phyloP scores from a whole-genome alignment of 495 filamentous ascomycete genomes.

The Penicillium crystallinum region DNA sequence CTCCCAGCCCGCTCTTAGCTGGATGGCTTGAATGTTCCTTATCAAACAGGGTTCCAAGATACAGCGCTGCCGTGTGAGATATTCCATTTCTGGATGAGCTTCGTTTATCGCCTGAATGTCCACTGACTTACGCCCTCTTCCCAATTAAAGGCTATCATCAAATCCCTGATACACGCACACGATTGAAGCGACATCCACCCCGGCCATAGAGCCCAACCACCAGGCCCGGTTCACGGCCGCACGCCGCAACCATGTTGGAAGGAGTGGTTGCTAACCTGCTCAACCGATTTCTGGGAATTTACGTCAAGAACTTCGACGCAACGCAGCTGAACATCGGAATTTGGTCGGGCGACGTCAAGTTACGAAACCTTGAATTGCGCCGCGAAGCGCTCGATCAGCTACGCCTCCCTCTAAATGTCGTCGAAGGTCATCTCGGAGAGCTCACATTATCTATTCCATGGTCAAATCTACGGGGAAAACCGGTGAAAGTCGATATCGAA shows the following conservation, averaged over 20 bases:
- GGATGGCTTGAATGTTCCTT: constrained; percentile 29
- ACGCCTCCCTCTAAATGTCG: constrained; percentile 89
- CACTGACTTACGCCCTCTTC: constrained; percentile 6
- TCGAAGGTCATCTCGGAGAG: constrained; percentile 87
- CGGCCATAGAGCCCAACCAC: constrained; percentile 19
- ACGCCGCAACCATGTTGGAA: constrained; percentile 56
- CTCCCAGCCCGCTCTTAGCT: constrained; percentile 16
- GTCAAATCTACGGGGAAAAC: constrained; percentile 91
- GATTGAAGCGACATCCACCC: constrained; percentile 8
- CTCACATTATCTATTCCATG: constrained; percentile 91
- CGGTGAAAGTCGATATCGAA: constrained; percentile 89
- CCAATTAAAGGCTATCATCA: constrained; percentile 9
- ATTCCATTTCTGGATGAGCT: not conserved
- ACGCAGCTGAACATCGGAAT: constrained; percentile 96
- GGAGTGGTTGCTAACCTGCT: constrained; percentile 78
- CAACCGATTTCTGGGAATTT: constrained; percentile 98
- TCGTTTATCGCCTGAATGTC: not conserved
- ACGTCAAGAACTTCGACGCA: constrained; percentile 97
- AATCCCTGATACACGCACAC: constrained; percentile 14
- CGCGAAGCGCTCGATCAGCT: constrained; percentile 94
- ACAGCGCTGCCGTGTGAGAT: constrained; percentile 2
- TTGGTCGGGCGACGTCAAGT: constrained; percentile 94
- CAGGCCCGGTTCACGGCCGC: constrained; percentile 36
- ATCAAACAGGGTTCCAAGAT: constrained; percentile 18
- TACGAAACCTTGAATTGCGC: constrained; percentile 85